Conservation (phyloP, 202 grass and related monocot species). For the Carex sylvatica region DNA sequence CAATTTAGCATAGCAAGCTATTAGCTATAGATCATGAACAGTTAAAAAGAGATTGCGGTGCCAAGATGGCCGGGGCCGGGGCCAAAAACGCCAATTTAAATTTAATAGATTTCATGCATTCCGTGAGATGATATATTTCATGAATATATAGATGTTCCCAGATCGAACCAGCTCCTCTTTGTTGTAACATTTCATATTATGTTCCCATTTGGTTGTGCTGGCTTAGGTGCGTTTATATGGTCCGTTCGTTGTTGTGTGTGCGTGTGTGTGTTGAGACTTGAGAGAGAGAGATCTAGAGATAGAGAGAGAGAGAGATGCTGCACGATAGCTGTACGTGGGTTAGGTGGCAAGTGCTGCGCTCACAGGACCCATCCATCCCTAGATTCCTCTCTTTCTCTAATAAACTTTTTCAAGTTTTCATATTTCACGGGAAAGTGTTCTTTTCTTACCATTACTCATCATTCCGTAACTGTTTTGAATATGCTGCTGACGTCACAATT, state of each 20-base stretch:
- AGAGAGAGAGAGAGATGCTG: slow-evolving; percentile 23
- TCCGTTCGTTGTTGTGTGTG: background rate
- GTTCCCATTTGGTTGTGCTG: background rate
- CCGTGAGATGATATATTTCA: background rate
- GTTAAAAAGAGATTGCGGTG: background rate
- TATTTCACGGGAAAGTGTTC: background rate
- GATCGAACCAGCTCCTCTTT: slow-evolving; percentile 19
- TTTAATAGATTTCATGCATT: background rate
- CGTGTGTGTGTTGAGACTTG: background rate
- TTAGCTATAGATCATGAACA: background rate
- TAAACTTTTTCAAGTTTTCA: background rate
- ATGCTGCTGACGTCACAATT: background rate
- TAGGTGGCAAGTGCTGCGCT: slow-evolving; percentile 40
- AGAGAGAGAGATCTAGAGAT: background rate
- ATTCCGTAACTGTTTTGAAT: background rate
- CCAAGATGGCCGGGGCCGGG: slow-evolving; percentile 8
- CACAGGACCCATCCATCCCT: slow-evolving; percentile 38
- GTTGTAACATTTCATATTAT: slow-evolving; percentile 11
- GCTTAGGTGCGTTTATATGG: background rate
- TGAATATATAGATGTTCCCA: background rate
- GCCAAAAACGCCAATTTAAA: background rate
- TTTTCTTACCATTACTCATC: slow-evolving; percentile 3
- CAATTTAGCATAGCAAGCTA: background rate
- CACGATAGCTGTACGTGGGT: slow-evolving; percentile 46
- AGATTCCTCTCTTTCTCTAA: slow-evolving; percentile 33